Percentiles rank a stretch among this genome's conserved stretches.
These are phyloP conservation scores for Crucibulum cyathiforme DNA, from an alignment of 1,284 basidiomycete species.

Conservation along the genomic window DNA sequence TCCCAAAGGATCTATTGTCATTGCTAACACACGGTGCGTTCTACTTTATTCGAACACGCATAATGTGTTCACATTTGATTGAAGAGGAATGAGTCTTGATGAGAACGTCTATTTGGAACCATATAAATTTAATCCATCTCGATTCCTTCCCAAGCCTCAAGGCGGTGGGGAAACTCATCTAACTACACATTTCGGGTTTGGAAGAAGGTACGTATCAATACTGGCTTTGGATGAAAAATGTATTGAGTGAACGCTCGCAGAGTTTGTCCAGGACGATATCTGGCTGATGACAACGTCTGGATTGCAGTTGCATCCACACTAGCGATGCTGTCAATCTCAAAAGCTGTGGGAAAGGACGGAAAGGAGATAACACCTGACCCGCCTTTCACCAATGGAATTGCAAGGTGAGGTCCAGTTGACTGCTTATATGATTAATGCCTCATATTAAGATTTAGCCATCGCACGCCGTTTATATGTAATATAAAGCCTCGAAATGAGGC, in stretches of 20 bases:
- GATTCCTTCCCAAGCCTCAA: slow-evolving; percentile 15
- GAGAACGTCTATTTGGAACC: slow-evolving; percentile 20
- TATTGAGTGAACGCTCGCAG: slow-evolving; percentile 4
- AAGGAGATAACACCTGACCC: slow-evolving; percentile 5
- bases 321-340: slow-evolving; percentile 10
- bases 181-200: slow-evolving; percentile 22
- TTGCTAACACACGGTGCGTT: slow-evolving; percentile 20
- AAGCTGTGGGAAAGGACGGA: slow-evolving; percentile 13
- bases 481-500: too few species aligned
- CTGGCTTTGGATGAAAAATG: background rate
- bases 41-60: background rate
- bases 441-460: too few species aligned
- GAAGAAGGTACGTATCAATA: slow-evolving; percentile 13
- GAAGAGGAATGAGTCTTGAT: slow-evolving; percentile 21
- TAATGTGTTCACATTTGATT: background rate
- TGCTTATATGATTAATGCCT: too few species aligned
- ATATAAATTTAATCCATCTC: slow-evolving; percentile 17
- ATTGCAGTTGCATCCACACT: slow-evolving; percentile 16
- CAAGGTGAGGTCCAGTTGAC: too few species aligned
- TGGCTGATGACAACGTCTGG: slow-evolving; percentile 12
- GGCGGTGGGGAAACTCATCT: slow-evolving; percentile 13
- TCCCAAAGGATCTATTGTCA: slow-evolving; percentile 23
- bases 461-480: too few species aligned
- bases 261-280: slow-evolving; percentile 19
- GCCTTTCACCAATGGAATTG: too few species aligned